Conservation (phyloP, 768 basidiomycete genomes). For the Russula foetens region DNA sequence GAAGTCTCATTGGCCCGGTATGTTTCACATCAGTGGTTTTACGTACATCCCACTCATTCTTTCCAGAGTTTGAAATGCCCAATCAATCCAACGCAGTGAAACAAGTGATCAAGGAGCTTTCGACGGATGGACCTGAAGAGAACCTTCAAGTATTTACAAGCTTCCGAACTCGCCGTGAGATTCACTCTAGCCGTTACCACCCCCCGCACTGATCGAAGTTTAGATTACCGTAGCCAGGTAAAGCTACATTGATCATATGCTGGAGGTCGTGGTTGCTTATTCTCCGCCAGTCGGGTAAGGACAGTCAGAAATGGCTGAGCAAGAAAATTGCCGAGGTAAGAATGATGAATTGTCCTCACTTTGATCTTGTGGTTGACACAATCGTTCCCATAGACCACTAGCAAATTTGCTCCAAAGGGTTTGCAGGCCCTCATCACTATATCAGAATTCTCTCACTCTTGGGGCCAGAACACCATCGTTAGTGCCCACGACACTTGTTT, state of each 20-base stretch:
- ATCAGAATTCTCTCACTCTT: conserved; percentile 67
- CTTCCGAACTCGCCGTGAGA: conserved; percentile 67
- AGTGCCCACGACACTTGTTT: conserved; percentile 20
- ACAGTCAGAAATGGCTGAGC: conserved; percentile 75
- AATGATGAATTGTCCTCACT: background rate
- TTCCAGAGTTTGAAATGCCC: conserved; percentile 47
- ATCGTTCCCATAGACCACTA: conserved; percentile 50
- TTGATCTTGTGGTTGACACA: background rate
- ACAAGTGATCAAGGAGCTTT: conserved; percentile 57
- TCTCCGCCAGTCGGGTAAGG: conserved; percentile 50
- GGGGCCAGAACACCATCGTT: conserved; percentile 81
- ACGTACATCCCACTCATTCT: conserved; percentile 23
- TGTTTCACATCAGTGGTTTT: background rate
- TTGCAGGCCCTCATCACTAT: conserved; percentile 53
- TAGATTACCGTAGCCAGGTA: conserved; percentile 74
- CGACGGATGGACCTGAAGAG: conserved; percentile 52
- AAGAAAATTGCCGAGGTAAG: conserved; percentile 55
- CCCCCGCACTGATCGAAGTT: conserved; percentile 22
- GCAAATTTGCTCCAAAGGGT: conserved; percentile 47
- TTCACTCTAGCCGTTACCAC: conserved; percentile 8
- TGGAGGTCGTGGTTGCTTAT: background rate
- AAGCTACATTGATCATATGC: background rate
- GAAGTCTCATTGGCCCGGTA: background rate
- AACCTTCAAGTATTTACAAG: conserved; percentile 60
- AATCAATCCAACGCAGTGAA: conserved; percentile 53